Evolutionary conservation across 129 eudicot genomes (phyloP), one percentile per base, ranked within the genome.

Genomic region (Gnaphalium uliginosum): DNA sequence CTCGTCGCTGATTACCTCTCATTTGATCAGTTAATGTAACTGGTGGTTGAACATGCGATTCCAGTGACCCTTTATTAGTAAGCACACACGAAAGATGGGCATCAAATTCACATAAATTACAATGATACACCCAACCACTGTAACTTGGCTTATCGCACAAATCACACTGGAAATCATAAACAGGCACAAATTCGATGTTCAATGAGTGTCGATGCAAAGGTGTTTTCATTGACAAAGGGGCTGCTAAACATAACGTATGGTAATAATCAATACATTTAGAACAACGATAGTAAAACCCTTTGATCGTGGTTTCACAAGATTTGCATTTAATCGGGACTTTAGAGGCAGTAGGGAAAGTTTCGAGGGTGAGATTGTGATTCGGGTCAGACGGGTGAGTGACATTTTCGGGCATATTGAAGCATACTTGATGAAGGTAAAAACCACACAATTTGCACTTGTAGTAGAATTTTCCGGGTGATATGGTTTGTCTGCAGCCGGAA

Each of bases 141-240:
- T 78, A 79, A 68, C 88, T 88, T 10, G 93, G 85, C 24, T 70
- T 78, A 19, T 79, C 59, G 19, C 90, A 88, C 5, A 84, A 32
- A 71, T 88, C 88, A 60, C 90, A 88, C 57, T 65, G 86, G 79
- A 88, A 88, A n/a, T 88, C 88, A 24, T 88, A 88, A 24, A 84
- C 82, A 0, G 88, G 90, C 8, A 69, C 70, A 17, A 78, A 79
- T 54, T 88, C 88, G 6, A 88, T 76, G 26, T 79, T 81, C 0
- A 85, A 80, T 8, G 66, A 39, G 84, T 88, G 93, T 15, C 75
- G 83, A 83, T 88, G 90, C 33, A 78, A 61, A 30, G 87, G 88
- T 30, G 89, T 69, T 77, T 83, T 86, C 50, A 86, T 78, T 0
- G 90, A 83, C 64, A 88, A 60, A 41, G 93, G 93, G 57, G 84